Conservation (phyloP, 306 rosid species). For the Acacia melanoxylon region DNA sequence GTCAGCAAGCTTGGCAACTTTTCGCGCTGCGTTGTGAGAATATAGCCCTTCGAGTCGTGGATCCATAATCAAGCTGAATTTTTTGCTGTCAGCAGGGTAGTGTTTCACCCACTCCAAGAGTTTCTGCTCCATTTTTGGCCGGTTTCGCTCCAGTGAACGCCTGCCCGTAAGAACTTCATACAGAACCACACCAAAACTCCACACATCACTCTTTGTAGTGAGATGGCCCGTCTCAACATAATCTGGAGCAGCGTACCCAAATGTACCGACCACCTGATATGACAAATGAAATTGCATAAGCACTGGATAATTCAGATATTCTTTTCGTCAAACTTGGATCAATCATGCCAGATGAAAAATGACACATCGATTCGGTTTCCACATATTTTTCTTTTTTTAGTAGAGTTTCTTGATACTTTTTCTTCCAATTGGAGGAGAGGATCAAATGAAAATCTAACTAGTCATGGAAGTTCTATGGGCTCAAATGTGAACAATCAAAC, state of each 20-base stretch:
- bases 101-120: conserved; percentile 69
- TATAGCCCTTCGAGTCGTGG: conserved; percentile 45
- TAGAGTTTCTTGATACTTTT: not conserved
- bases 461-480: not conserved
- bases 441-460: not conserved
- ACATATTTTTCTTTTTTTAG: not conserved
- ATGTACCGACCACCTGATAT: conserved; percentile 58
- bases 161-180: conserved; percentile 61
- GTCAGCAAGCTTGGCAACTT: conserved; percentile 51
- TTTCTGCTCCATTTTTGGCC: conserved; percentile 47
- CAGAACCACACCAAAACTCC: conserved; percentile 66
- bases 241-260: conserved; percentile 71
- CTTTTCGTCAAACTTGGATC: not conserved
- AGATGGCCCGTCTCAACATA: conserved; percentile 64
- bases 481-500: not conserved
- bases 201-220: conserved; percentile 61
- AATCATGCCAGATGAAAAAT: not conserved
- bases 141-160: conserved; percentile 55
- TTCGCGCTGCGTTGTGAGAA: conserved; percentile 37
- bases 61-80: conserved; percentile 49
- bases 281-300: not conserved
- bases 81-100: conserved; percentile 48
- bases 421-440: not conserved
- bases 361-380: not conserved
- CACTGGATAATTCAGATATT: not conserved